phyloP scores from a whole-genome alignment of 345 rosid species.

The Rhodomyrtus tomentosa region DNA sequence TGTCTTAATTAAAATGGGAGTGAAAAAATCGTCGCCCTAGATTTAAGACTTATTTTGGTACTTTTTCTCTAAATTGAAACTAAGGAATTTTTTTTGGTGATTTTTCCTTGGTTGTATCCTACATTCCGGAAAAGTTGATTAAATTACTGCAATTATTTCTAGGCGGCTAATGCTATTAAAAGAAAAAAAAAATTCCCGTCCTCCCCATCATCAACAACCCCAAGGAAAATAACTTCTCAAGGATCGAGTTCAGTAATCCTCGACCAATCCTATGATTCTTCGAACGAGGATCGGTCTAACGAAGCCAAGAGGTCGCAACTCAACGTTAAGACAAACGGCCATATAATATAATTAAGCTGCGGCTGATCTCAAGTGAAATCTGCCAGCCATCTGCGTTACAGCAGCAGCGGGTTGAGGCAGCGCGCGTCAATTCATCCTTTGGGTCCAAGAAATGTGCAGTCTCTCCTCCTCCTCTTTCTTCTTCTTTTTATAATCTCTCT shows the following conservation, averaged over 20 bases:
- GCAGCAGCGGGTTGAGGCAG: neutral
- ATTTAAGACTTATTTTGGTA: no score
- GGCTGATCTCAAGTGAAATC: neutral
- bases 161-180: neutral
- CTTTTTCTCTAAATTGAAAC: no score
- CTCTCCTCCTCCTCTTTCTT: no score
- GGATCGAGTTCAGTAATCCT: no score
- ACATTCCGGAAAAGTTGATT: no score
- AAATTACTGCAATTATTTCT: neutral
- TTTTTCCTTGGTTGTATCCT: neutral
- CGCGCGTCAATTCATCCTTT: neutral
- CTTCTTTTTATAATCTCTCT: no score
- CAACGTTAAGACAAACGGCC: neutral
- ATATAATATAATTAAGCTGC: no score
- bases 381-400: neutral
- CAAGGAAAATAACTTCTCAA: neutral
- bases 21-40: no score
- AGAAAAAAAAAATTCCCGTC: no score
- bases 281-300: neutral
- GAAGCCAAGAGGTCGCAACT: neutral
- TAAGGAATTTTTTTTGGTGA: no score
- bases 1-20: no score
- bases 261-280: neutral
- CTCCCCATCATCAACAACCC: neutral
- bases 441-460: neutral